Base-by-base conservation (phyloP, 2,329 filamentous ascomycete genomes). In the Dothiorella sarmentorum region DNA sequence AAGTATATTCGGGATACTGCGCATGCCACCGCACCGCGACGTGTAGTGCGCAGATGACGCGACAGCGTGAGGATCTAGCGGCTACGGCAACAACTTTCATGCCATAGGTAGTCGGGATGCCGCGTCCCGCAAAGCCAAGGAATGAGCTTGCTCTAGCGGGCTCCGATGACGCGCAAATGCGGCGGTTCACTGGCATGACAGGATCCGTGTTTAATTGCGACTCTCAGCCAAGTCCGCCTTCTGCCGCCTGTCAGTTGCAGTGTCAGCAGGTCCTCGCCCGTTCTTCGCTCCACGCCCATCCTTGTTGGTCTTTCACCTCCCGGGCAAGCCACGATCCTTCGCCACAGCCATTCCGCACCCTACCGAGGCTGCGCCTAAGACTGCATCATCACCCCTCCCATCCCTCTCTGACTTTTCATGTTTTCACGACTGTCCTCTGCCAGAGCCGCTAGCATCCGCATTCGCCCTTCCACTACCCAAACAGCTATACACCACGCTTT, bases 161-260 rank as follows among this genome's bases (percentile, higher is more conserved):
- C 10, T 31, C 29, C 29, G 43, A 45, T 45, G 43, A 45, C 43
- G 43, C 26, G 24, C 26, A 45, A 45, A 31, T 29, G 43, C 43
- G 43, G 24, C 43, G 24, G 24, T n/a, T 3, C 43, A 26, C 29
- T 29, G 43, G 43, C 15, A 45, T 45, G 43, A 18, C 29, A 40
- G 49, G 49, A 24, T 17, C 49, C 33, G 49, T 24, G 49, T 53
- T 53, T 53, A 40, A 53, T 53, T 53, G n/a, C 49, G 49, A 53
- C 18, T n/a, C n/a, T n/a, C n/a, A 26, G 43, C 43, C 43, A 45
- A 45, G 43, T 29, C 49, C 49, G 49, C 26, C 35, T 10, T 7
- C 33, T 40, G 49, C 49, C 49, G 49, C 49, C 49, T 18, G 49
- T n/a, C n/a, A n/a, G n/a, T 31, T 26, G 10, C 7, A 29, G 27